A percentile compares a stretch with the other conserved stretches of the same genome.
These are phyloP conservation scores for Fusarium albosuccineum DNA, from an alignment of 2,329 filamentous ascomycete species.

Conservation along the genomic window DNA sequence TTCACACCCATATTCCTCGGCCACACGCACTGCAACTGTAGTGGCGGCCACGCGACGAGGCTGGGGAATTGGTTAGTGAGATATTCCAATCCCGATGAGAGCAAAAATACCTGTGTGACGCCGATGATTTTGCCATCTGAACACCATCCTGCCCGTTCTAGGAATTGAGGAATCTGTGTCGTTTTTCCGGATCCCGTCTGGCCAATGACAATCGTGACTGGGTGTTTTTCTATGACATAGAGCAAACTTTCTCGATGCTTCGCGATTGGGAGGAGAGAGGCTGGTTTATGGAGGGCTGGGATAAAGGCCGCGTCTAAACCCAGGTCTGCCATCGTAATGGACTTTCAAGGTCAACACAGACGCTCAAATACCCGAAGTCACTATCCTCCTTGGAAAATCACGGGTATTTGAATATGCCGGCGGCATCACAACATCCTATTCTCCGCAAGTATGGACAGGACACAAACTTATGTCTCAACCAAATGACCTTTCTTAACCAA, in stretches of 20 bases:
- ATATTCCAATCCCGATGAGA: slow-evolving; percentile 23
- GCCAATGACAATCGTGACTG: slow-evolving; percentile 89
- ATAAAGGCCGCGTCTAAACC: slow-evolving; percentile 74
- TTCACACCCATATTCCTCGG: slow-evolving; percentile 88
- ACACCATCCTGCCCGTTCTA: slow-evolving; percentile 92
- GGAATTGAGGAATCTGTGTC: slow-evolving; percentile 93
- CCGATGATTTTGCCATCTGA: slow-evolving; percentile 84
- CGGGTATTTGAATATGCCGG: not conserved
- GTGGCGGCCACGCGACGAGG: slow-evolving; percentile 91
- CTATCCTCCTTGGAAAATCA: not conserved
- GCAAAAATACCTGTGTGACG: slow-evolving; percentile 81
- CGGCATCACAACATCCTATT: not conserved
- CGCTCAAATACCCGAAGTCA: not conserved
- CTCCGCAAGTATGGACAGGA: not conserved
- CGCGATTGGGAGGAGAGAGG: slow-evolving; percentile 86
- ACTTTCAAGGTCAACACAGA: not conserved
- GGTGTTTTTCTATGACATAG: slow-evolving; percentile 86
- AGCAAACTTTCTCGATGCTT: slow-evolving; percentile 83
- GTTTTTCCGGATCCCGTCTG: slow-evolving; percentile 97
- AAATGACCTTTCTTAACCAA: slow-evolving; percentile 4
- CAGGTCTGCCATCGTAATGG: slow-evolving; percentile 65
- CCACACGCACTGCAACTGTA: slow-evolving; percentile 88
- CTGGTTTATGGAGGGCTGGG: slow-evolving; percentile 86
- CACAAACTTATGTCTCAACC: not conserved
- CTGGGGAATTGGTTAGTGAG: slow-evolving; percentile 59